Conservation (phyloP, 257 asterid genomes). For the Solanum phureja region DNA sequence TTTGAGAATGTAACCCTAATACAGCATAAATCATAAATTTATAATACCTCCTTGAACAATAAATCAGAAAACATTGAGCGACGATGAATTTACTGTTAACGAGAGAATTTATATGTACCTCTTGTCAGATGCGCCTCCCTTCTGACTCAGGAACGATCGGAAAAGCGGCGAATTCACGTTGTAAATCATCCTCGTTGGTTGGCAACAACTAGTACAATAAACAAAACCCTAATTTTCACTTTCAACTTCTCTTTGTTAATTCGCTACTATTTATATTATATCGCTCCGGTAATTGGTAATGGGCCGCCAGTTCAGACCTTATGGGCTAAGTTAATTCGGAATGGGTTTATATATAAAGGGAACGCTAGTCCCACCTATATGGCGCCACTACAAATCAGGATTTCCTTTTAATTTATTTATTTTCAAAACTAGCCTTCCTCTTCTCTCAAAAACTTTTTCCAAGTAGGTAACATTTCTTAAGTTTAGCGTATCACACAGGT, state of each 20-base stretch:
- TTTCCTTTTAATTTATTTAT: no score
- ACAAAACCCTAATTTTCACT: conserved; percentile 1
- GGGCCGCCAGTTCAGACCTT: neutral
- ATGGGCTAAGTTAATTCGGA: neutral
- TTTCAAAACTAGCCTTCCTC: no score
- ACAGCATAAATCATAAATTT: neutral
- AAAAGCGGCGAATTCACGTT: conserved; percentile 38
- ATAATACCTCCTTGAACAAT: neutral
- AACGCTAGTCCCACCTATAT: no score
- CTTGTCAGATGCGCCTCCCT: conserved; percentile 32
- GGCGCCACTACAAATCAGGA: no score
- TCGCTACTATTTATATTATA: neutral
- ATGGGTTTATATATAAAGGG: no score
- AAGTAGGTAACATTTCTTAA: no score
- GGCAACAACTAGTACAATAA: neutral
- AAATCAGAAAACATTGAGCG: neutral
- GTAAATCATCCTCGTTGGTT: conserved; percentile 24
- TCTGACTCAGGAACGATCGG: conserved; percentile 42
- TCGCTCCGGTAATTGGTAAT: neutral
- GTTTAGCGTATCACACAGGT: no score
- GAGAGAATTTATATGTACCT: conserved; percentile 3
- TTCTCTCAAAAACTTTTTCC: no score
- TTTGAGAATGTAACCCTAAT: neutral
- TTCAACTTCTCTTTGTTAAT: neutral
- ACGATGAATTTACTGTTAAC: no score